Evolutionary conservation across 139 green algal genomes (phyloP).

Genomic region (Tetradesmus obliquus): DNA sequence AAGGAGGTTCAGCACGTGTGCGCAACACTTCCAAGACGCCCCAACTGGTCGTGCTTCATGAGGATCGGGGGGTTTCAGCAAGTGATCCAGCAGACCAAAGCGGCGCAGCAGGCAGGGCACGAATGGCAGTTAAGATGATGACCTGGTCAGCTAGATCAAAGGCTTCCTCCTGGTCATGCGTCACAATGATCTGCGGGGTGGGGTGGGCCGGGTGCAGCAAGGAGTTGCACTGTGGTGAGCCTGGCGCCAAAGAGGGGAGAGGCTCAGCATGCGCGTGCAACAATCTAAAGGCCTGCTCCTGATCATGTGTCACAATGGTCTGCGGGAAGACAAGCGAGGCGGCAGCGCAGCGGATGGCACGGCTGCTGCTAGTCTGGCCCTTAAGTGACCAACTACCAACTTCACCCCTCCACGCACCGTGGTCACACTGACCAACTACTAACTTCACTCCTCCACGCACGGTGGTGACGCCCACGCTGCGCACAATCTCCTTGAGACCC

Average conservation of each 20-base stretch:
- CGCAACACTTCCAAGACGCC: too few relatives aligned
- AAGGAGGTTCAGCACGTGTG: background rate
- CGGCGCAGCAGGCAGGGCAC: too few relatives aligned
- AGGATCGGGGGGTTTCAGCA: too few relatives aligned
- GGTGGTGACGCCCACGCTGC: slow-evolving; percentile 41
- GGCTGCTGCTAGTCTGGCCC: too few relatives aligned
- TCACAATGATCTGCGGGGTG: too few relatives aligned
- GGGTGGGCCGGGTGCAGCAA: background rate
- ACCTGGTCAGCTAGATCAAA: slow-evolving; percentile 86
- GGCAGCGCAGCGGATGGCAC: too few relatives aligned
- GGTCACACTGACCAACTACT: background rate
- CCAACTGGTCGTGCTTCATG: too few relatives aligned
- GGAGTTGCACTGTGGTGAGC: slow-evolving; percentile 37
- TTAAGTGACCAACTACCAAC: too few relatives aligned
- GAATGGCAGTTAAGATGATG: slow-evolving; percentile 1
- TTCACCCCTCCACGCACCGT: background rate
- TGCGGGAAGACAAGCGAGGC: too few relatives aligned
- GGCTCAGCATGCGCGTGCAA: background rate
- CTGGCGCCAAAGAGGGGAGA: slow-evolving; percentile 50
- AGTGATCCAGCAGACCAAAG: too few relatives aligned
- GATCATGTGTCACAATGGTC: too few relatives aligned
- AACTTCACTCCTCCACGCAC: background rate
- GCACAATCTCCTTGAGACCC: slow-evolving; percentile 76
- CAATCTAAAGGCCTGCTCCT: slow-evolving; percentile 82
- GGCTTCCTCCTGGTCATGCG: slow-evolving; percentile 69